Percentiles rank a stretch among this genome's conserved stretches.
Evolutionary conservation across 2,329 filamentous ascomycete genomes (phyloP).

Genomic region (Leptoxyphium fumago): DNA sequence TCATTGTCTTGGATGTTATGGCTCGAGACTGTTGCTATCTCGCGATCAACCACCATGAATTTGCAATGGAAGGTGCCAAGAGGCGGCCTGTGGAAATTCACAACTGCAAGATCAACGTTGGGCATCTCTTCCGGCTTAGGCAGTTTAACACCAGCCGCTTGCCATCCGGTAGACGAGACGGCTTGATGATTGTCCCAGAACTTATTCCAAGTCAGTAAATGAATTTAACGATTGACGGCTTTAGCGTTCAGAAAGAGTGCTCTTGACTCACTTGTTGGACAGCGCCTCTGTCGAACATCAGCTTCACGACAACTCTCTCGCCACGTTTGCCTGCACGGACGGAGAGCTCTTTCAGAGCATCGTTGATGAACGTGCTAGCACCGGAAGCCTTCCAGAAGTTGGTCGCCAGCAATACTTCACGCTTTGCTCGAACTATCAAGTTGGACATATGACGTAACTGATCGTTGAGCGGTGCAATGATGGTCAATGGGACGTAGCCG

Average conservation of each 20-base stretch:
- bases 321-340: constrained; percentile 44
- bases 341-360: constrained; percentile 56
- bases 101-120: constrained; percentile 55
- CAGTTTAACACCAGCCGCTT: constrained; percentile 39
- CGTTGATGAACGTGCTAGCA: constrained; percentile 51
- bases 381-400: constrained; percentile 62
- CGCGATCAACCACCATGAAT: constrained; percentile 62
- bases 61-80: constrained; percentile 67
- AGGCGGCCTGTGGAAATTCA: constrained; percentile 55
- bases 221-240: no score
- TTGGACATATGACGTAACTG: constrained; percentile 63
- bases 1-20: constrained; percentile 61
- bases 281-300: constrained; percentile 61
- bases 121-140: constrained; percentile 52
- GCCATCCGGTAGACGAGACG: constrained; percentile 44
- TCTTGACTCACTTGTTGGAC: constrained; percentile 36
- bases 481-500: constrained; percentile 52
- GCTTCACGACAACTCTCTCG: constrained; percentile 48
- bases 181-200: constrained; percentile 48
- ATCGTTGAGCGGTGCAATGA: constrained; percentile 56
- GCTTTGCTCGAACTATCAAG: constrained; percentile 55
- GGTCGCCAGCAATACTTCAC: constrained; percentile 59
- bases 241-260: no score
- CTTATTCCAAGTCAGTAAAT: constrained; percentile 9
- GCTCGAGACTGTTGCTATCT: constrained; percentile 56